phyloP scores from a whole-genome alignment of 441 rosid genomes.

The Biscutella laevigata region DNA sequence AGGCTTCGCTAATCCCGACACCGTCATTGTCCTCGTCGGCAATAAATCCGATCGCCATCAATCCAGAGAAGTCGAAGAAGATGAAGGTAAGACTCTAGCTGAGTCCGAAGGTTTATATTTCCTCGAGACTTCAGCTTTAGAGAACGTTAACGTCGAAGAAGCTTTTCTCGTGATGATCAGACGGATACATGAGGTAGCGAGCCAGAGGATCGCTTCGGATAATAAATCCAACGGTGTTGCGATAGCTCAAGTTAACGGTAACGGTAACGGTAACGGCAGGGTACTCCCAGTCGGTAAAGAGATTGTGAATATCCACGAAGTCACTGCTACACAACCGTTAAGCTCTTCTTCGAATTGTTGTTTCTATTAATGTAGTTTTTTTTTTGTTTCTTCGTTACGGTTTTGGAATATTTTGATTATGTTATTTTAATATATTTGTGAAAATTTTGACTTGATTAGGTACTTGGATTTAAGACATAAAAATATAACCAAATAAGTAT shows the following conservation, averaged over 20 bases:
- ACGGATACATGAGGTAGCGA: conserved; percentile 47
- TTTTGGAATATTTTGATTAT: not conserved
- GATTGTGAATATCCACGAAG: conserved; percentile 23
- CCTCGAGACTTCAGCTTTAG: conserved; percentile 49
- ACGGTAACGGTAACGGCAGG: conserved; percentile 5
- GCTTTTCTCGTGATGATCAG: conserved; percentile 24
- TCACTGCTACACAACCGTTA: conserved; percentile 16
- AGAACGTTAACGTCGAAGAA: conserved; percentile 24
- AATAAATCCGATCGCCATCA: conserved; percentile 25
- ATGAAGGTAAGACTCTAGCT: conserved; percentile 41
- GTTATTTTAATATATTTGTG: not conserved
- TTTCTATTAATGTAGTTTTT: not conserved
- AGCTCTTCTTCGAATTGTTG: conserved; percentile 23
- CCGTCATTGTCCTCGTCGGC: conserved; percentile 19
- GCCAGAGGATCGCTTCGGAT: conserved; percentile 43
- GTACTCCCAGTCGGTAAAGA: conserved; percentile 25
- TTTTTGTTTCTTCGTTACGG: not conserved
- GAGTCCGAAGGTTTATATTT: conserved; percentile 24
- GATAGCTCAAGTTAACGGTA: not conserved
- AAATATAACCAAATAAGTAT: too few species aligned
- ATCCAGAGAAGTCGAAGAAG: conserved; percentile 29
- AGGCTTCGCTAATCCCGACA: conserved; percentile 30
- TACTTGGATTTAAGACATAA: too few species aligned
- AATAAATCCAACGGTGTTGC: conserved; percentile 13
- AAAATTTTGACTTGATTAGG: too few species aligned